phyloP scores from a whole-genome alignment of 2,329 filamentous ascomycete species.

The Diaporthe humulicola region DNA sequence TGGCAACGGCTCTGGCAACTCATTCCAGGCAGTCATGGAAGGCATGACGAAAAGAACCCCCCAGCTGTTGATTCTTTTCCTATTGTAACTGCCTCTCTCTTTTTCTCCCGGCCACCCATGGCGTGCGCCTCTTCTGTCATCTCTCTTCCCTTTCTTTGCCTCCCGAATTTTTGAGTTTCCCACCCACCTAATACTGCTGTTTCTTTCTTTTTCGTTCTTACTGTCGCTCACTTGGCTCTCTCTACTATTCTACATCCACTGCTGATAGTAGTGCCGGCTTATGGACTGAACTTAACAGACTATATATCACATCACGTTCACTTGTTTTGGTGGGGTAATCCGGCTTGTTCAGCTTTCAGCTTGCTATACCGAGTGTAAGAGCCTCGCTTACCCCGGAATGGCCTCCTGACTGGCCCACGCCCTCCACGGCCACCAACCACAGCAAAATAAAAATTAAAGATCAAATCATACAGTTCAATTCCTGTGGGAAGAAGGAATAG shows the following conservation, averaged over 20 bases:
- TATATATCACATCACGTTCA: background rate
- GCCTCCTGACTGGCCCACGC: constrained; percentile 19
- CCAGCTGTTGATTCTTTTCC: background rate
- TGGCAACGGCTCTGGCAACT: constrained; percentile 31
- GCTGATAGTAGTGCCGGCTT: background rate
- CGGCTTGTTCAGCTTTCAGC: background rate
- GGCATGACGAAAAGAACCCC: constrained; percentile 4
- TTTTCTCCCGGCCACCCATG: constrained; percentile 6
- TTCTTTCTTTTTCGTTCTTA: background rate
- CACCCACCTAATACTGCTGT: background rate
- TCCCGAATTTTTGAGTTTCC: constrained; percentile 8
- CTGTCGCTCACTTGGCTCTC: background rate
- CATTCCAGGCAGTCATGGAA: constrained; percentile 36
- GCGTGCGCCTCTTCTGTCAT: constrained; percentile 19
- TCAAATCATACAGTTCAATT: background rate
- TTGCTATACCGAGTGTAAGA: constrained; percentile 3
- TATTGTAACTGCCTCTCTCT: background rate
- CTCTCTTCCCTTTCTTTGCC: background rate
- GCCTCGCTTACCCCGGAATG: constrained; percentile 29
- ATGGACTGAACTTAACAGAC: background rate
- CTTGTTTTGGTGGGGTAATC: background rate
- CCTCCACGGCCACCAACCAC: constrained; percentile 7
- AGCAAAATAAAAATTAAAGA: background rate
- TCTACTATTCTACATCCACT: background rate
- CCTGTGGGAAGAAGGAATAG: background rate